Conservation (phyloP, 2,329 filamentous ascomycete genomes). For the Plenodomus tracheiphilus region DNA sequence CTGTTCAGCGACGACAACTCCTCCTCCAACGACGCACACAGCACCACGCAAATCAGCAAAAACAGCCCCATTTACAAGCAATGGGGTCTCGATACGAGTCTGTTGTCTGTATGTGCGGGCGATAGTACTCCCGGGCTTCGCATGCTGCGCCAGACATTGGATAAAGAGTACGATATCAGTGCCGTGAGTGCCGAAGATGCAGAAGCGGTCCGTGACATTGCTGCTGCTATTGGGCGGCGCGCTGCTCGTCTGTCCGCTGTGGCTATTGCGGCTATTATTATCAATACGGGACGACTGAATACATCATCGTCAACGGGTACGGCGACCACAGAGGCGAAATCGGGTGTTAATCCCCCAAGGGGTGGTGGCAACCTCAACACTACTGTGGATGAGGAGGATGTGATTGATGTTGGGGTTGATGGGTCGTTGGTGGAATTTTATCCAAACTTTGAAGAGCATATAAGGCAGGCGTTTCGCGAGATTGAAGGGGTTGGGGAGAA, state of each 20-base stretch:
- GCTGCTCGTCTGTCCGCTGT: conserved; percentile 87
- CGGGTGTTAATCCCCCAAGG: conserved; percentile 36
- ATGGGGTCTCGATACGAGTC: conserved; percentile 90
- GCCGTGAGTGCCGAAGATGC: conserved; percentile 82
- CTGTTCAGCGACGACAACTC: conserved; percentile 80
- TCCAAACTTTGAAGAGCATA: conserved; percentile 85
- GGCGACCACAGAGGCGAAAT: conserved; percentile 45
- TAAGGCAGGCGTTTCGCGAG: conserved; percentile 77
- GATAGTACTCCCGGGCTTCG: conserved; percentile 75
- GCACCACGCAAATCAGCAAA: conserved; percentile 63
- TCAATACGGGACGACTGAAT: conserved; percentile 74
- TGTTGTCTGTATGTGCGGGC: conserved; percentile 83
- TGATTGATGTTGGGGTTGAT: conserved; percentile 91
- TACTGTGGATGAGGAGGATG: conserved; percentile 59
- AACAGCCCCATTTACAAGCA: conserved; percentile 69
- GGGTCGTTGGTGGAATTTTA: conserved; percentile 95
- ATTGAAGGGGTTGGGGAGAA: conserved; percentile 76
- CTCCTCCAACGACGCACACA: conserved; percentile 66
- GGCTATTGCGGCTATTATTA: conserved; percentile 80
- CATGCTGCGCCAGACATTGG: conserved; percentile 75
- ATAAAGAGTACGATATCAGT: conserved; percentile 74
- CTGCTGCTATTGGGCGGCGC: conserved; percentile 81
- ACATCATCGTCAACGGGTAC: conserved; percentile 17
- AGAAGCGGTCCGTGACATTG: conserved; percentile 80
- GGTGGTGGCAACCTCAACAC: conserved; percentile 41